phyloP scores from a whole-genome alignment of 2,329 filamentous ascomycete genomes.

The Fusarium aywerte region DNA sequence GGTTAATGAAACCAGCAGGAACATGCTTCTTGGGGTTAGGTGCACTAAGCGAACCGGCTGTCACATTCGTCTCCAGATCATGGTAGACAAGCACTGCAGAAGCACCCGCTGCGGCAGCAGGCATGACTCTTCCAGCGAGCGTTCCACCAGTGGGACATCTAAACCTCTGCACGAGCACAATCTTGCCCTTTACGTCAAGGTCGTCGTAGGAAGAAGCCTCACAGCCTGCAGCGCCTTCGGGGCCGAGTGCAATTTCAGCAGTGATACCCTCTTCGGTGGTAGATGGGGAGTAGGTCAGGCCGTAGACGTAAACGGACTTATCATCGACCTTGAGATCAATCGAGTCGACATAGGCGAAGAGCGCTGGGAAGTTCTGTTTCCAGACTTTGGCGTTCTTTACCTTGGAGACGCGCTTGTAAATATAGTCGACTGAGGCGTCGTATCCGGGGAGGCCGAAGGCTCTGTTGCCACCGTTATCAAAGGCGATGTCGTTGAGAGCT shows the following conservation, averaged over 20 bases:
- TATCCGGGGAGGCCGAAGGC: slow-evolving; percentile 64
- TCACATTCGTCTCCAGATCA: slow-evolving; percentile 34
- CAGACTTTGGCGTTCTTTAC: slow-evolving; percentile 53
- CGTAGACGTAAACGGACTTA: slow-evolving; percentile 30
- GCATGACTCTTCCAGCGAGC: slow-evolving; percentile 37
- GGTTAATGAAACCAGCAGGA: slow-evolving; percentile 37
- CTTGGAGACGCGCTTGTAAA: slow-evolving; percentile 58
- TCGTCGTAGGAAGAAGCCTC: slow-evolving; percentile 32
- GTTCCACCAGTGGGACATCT: slow-evolving; percentile 42
- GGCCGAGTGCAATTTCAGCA: slow-evolving; percentile 35
- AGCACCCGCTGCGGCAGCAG: slow-evolving; percentile 35
- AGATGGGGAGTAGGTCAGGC: slow-evolving; percentile 38
- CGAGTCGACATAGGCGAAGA: slow-evolving; percentile 59
- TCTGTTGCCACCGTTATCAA: slow-evolving; percentile 60
- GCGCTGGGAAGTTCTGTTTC: slow-evolving; percentile 61
- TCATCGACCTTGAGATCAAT: slow-evolving; percentile 48
- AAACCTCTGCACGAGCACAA: slow-evolving; percentile 41
- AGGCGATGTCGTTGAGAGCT: slow-evolving; percentile 35
- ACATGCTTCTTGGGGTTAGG: slow-evolving; percentile 35
- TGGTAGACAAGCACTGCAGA: slow-evolving; percentile 39
- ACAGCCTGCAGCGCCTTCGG: slow-evolving; percentile 39
- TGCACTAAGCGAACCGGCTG: slow-evolving; percentile 38
- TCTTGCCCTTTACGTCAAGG: slow-evolving; percentile 43
- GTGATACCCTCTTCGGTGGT: slow-evolving; percentile 34
- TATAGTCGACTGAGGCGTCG: slow-evolving; percentile 60